Evolutionary conservation across 129 eudicot genomes (phyloP), one percentile per base, ranked within the genome.

Genomic region (sunflower (Helianthus annuus)): DNA sequence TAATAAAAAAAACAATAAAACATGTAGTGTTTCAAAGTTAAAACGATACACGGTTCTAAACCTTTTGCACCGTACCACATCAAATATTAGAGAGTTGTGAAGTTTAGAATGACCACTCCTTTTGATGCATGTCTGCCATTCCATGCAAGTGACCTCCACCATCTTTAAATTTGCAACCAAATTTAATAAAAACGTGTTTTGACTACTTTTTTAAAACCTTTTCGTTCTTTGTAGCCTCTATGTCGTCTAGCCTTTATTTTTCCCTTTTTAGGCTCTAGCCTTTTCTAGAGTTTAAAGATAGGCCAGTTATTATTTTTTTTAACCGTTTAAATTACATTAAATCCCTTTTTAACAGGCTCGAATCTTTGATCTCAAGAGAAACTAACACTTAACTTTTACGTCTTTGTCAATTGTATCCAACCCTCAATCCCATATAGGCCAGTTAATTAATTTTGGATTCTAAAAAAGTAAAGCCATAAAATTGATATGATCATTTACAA

Each of bases 91-190:
- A 16, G 11, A 9, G 64, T 22, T 57, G n/a, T 24, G 66, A 60
- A 60, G 17, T 60, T 60, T 22, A 71, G 56, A 29, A 71, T 56
- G 55, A 71, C 56, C 56, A 40, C 76, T 40, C 22, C 66, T 71
- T 57, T 71, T 57, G 66, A 60, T 60, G 45, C 66, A 42, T 64
- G 69, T 70, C 56, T 64, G 49, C 69, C 69, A 38, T 57, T 65
- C 67, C 36, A 42, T 55, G 64, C 64, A 38, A 70, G 10, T 45
- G 39, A 66, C 44, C 22, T 46, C 71, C 6, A 67, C 12, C 65
- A 55, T 57, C 76, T 71, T 71, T 71, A 34, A 10, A 69, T 15
- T 69, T 69, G 63, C 38, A 51, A 52, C 73, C n/a, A 40, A 40
- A 57, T 19, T 56, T 71, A 56, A 70, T 42, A 22, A 1, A 3